phyloP scores from a whole-genome alignment of 805 yeast species.

The Lipomyces oligophaga region DNA sequence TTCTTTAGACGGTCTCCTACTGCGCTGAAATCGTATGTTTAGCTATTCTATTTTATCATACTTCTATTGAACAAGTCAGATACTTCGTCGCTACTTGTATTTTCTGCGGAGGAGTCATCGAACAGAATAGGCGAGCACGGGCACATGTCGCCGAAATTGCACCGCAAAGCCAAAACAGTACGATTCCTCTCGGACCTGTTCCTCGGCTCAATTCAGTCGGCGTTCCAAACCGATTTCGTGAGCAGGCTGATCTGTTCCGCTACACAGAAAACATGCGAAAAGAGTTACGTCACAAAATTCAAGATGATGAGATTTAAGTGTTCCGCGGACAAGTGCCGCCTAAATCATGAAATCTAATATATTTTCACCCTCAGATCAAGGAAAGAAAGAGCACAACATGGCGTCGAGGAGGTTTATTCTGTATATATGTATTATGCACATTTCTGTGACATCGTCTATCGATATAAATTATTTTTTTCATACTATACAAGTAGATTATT shows the following conservation, averaged over 20 bases:
- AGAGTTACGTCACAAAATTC: background rate
- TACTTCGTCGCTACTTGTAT: conserved; percentile 8
- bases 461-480: background rate
- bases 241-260: conserved; percentile 5
- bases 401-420: background rate
- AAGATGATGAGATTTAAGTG: no score
- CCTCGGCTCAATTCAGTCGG: no score
- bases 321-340: no score
- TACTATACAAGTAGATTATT: conserved; percentile 25
- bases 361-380: no score
- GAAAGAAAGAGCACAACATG: no score
- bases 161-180: no score
- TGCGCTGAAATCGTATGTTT: conserved; percentile 14
- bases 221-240: no score
- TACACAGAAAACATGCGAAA: conserved; percentile 1
- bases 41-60: background rate
- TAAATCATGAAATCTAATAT: no score
- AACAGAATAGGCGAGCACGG: conserved; percentile 16
- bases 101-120: conserved; percentile 10
- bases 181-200: no score
- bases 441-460: background rate
- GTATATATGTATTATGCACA: background rate
- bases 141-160: no score
- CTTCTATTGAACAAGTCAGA: background rate
- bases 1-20: conserved; percentile 7